phyloP scores from a whole-genome alignment of 345 rosid species.

The Citrus glauca region DNA sequence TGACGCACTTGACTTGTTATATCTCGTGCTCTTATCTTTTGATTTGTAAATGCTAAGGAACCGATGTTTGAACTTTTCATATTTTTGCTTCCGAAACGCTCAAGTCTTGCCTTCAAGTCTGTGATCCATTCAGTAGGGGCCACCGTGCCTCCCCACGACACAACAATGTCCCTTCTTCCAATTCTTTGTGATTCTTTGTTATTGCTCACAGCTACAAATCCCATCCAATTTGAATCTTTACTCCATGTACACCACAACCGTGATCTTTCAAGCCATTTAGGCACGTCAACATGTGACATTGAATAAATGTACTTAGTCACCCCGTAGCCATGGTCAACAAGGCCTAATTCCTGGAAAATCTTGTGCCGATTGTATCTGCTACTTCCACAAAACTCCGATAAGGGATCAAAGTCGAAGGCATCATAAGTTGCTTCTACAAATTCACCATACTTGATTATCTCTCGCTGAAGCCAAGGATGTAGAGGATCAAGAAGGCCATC shows the following conservation, averaged over 20 bases:
- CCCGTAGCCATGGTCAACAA: constrained; percentile 25
- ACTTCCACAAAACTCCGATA: constrained; percentile 41
- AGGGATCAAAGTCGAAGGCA: constrained; percentile 38
- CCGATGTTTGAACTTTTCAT: constrained; percentile 31
- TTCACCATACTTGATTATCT: constrained; percentile 46
- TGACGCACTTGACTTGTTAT: constrained; percentile 44
- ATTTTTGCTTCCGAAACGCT: constrained; percentile 22
- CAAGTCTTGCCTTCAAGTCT: constrained; percentile 29
- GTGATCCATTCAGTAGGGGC: constrained; percentile 35
- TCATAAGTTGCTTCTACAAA: constrained; percentile 42
- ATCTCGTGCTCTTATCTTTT: constrained; percentile 26
- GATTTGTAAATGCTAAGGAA: constrained; percentile 43
- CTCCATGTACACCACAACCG: constrained; percentile 23
- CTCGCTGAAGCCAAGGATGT: constrained; percentile 42
- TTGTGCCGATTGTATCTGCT: constrained; percentile 27
- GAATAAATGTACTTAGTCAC: constrained; percentile 39
- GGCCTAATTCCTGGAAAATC: constrained; percentile 27
- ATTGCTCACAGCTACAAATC: constrained; percentile 35
- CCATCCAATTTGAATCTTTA: constrained; percentile 49
- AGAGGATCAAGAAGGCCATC: constrained; percentile 50
- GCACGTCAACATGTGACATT: constrained; percentile 36
- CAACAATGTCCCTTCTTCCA: constrained; percentile 42
- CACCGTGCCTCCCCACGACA: constrained; percentile 47
- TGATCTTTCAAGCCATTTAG: constrained; percentile 33
- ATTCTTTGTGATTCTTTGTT: constrained; percentile 26